Base-by-base conservation (phyloP, 1,284 basidiomycete species). In the Puccinia coronata region DNA sequence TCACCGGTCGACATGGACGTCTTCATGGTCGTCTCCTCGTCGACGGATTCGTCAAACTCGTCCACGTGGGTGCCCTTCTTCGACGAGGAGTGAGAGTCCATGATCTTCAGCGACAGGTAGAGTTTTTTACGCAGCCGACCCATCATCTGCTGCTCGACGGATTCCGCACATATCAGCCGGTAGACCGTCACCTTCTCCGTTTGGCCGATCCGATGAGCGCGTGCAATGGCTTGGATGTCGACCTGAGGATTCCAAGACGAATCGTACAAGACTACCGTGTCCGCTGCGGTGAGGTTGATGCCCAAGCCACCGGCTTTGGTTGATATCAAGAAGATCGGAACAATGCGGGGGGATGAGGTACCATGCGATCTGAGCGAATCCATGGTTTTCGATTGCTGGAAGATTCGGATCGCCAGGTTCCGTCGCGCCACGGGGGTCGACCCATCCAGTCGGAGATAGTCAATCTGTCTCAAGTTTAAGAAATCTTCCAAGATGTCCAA, bases 91-190 rank as follows among this genome's bases (percentile, higher is more conserved):
- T 84, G 84, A 67, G 86, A 86, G 43, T 87, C 87, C 88, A 90
- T 89, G 80, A 90, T 88, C 84, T 90, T 91, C 59, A 89, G 82
- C 0, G 90, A 90, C 5, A 91, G 87, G 85, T 91, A 91, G 2
- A 91, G 86, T 83, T 91, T 91, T 72, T 90, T 89, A 23, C 90
- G 88, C 73, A 91, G 87, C 39, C 90, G 88, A 83, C 90, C 90
- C 3, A 91, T 87, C 89, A 90, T 91, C 83, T 91, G 90, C 83
- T 91, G 90, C 84, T 91, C 90, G 47, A 91, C 90, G 75, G 89
- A 90, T 16, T 84, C 83, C 34, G 82, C 82, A 76, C 72, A 82
- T 3, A 83, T 82, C 61, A 84, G 71, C 25, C 82, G 79, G 75
- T 83, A 84, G 2, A 84, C 84, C 14, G 82, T 82, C 18, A 84